A percentile compares a stretch with the other conserved stretches of the same genome.
phyloP scores from a whole-genome alignment of 1,139 yeast genomes.

The Saccharomycopsis hybrid region DNA sequence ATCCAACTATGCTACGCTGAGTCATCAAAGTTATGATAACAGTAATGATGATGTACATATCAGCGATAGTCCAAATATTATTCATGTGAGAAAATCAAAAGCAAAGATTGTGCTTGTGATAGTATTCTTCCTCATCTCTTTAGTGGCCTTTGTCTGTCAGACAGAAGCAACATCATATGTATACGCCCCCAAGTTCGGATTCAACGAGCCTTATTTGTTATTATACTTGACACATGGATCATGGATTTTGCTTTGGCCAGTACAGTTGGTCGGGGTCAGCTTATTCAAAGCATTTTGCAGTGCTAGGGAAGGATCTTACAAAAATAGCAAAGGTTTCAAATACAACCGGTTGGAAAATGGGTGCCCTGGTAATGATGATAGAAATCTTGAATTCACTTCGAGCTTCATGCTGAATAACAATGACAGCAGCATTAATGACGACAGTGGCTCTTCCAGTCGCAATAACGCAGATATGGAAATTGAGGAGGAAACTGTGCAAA shows the following conservation, averaged over 20 bases:
- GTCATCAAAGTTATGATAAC: no score
- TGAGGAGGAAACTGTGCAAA: no score
- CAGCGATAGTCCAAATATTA: no score
- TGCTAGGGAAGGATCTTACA: slow-evolving; percentile 39
- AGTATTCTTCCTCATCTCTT: slow-evolving; percentile 50
- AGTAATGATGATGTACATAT: no score
- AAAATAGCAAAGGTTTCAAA: slow-evolving; percentile 27
- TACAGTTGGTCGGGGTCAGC: slow-evolving; percentile 41
- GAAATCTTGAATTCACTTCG: neutral
- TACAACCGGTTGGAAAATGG: slow-evolving; percentile 3
- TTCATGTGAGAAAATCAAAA: neutral
- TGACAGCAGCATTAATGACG: no score
- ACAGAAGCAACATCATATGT: slow-evolving; percentile 77
- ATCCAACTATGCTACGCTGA: no score
- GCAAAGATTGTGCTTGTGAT: slow-evolving; percentile 37
- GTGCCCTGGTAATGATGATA: neutral
- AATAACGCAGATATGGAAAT: no score
- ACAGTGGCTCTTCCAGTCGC: no score
- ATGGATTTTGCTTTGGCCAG: slow-evolving; percentile 73
- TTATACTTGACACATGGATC: slow-evolving; percentile 71
- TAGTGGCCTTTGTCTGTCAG: slow-evolving; percentile 65
- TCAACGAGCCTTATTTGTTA: slow-evolving; percentile 64
- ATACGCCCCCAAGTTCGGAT: slow-evolving; percentile 37
- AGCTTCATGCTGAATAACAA: no score
- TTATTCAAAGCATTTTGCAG: slow-evolving; percentile 25